phyloP scores from a whole-genome alignment of 768 basidiomycete species.

The Cyclocybe aegerita region DNA sequence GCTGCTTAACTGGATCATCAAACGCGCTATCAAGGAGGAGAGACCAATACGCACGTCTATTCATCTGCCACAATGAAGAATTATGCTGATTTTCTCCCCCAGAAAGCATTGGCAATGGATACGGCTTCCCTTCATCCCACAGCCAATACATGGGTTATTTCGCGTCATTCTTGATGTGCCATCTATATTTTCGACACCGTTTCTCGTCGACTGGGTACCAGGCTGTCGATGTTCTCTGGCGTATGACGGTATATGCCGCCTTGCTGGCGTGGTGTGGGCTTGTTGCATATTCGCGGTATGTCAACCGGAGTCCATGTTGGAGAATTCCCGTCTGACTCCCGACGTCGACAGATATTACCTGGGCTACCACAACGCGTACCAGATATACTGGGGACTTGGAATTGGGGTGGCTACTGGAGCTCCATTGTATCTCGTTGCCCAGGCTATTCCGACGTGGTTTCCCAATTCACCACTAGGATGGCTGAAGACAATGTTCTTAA shows the following conservation, averaged over 20 bases:
- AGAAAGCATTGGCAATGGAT: slow-evolving; percentile 68
- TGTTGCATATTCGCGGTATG: slow-evolving; percentile 81
- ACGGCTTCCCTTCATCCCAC: slow-evolving; percentile 87
- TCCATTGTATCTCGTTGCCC: slow-evolving; percentile 52
- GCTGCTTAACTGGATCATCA: slow-evolving; percentile 65
- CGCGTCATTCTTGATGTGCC: slow-evolving; percentile 70
- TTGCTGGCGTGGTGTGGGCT: slow-evolving; percentile 55
- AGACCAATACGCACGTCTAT: slow-evolving; percentile 58
- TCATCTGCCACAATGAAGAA: background rate
- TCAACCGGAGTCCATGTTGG: background rate
- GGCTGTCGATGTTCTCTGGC: slow-evolving; percentile 53
- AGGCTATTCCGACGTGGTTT: slow-evolving; percentile 53
- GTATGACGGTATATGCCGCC: slow-evolving; percentile 43
- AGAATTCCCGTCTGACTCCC: background rate
- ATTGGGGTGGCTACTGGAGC: slow-evolving; percentile 61
- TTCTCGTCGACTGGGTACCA: slow-evolving; percentile 47
- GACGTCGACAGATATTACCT: slow-evolving; percentile 53
- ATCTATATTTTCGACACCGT: slow-evolving; percentile 68
- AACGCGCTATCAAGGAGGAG: slow-evolving; percentile 64
- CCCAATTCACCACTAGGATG: slow-evolving; percentile 57
- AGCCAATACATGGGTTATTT: slow-evolving; percentile 93
- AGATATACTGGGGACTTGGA: slow-evolving; percentile 72
- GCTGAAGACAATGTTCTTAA: slow-evolving; percentile 47
- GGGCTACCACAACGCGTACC: slow-evolving; percentile 70
- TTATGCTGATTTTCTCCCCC: slow-evolving; percentile 1